Conservation (phyloP, 805 yeast genomes). For the Wickerhamiella alocasiicola region DNA sequence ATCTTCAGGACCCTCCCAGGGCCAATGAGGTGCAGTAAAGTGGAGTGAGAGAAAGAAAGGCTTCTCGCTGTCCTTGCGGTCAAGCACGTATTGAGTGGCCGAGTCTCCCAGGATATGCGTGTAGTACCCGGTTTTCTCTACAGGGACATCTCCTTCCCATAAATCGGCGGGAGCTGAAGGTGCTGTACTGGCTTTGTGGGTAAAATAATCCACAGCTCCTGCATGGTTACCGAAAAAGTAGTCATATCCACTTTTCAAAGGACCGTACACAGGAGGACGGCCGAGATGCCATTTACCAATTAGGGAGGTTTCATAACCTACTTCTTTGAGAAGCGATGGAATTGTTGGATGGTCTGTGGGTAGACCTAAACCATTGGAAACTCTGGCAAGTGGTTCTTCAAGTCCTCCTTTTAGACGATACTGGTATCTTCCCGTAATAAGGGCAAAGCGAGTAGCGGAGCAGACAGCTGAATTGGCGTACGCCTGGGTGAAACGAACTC, state of each 20-base stretch:
- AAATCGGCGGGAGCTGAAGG: constrained; percentile 13
- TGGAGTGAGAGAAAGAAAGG: constrained; percentile 46
- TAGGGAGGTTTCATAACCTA: constrained; percentile 39
- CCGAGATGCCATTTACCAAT: constrained; percentile 58
- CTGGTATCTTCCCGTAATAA: constrained; percentile 48
- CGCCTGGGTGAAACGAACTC: constrained; percentile 43
- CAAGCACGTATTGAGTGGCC: constrained; percentile 31
- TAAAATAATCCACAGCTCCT: constrained; percentile 20
- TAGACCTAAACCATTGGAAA: constrained; percentile 13
- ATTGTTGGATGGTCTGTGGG: constrained; percentile 22
- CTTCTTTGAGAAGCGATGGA: constrained; percentile 38
- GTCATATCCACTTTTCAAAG: constrained; percentile 19
- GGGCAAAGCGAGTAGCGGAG: constrained; percentile 52
- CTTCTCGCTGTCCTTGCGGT: constrained; percentile 30
- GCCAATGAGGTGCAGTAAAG: constrained; percentile 59
- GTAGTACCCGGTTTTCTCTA: constrained; percentile 19
- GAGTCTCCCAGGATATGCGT: constrained; percentile 21
- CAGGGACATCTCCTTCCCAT: constrained; percentile 18
- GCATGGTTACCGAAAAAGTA: constrained; percentile 20
- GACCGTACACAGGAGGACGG: constrained; percentile 28
- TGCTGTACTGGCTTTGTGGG: constrained; percentile 15
- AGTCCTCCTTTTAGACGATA: constrained; percentile 27
- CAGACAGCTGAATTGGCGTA: constrained; percentile 57
- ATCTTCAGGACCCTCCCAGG: constrained; percentile 43
- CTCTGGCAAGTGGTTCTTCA: constrained; percentile 18